A percentile compares a stretch with the other conserved stretches of the same genome.
Evolutionary conservation across 2,329 filamentous ascomycete species (phyloP).

Genomic region (Colletotrichum coccodes): DNA sequence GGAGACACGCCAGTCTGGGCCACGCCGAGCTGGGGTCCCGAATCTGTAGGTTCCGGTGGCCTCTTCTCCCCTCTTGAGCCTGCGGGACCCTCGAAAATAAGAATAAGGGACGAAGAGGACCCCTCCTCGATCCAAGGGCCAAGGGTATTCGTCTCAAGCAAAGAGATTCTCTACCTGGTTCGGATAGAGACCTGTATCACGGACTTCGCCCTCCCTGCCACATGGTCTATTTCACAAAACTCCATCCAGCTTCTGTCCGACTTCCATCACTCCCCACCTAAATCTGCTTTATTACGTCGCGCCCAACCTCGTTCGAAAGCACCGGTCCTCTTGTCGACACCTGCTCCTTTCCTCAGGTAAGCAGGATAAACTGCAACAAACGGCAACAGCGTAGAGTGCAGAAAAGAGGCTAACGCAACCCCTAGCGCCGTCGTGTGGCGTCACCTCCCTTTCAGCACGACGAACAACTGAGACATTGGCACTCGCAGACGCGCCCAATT

Average conservation of each 20-base stretch:
- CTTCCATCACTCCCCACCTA: background rate
- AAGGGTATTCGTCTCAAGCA: slow-evolving; percentile 11
- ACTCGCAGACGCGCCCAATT: slow-evolving; percentile 30
- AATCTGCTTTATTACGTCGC: background rate
- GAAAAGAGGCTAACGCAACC: slow-evolving; percentile 18
- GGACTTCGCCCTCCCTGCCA: background rate
- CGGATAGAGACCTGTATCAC: background rate
- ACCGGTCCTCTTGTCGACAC: background rate
- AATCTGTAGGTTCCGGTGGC: slow-evolving; percentile 10
- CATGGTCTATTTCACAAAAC: background rate
- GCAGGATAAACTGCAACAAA: background rate
- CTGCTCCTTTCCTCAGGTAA: background rate
- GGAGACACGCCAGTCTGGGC: slow-evolving; percentile 5
- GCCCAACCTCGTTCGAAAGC: background rate
- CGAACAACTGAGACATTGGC: slow-evolving; percentile 29
- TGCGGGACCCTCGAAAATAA: slow-evolving; percentile 22
- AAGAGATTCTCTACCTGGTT: background rate
- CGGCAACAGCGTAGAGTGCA: background rate
- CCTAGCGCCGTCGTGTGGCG: slow-evolving; percentile 26
- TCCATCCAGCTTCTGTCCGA: background rate
- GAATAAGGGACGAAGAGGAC: slow-evolving; percentile 22
- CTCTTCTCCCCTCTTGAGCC: slow-evolving; percentile 1
- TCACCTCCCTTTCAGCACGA: slow-evolving; percentile 27
- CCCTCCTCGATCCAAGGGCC: slow-evolving; percentile 20
- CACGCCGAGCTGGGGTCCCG: background rate